Base-by-base conservation (phyloP, 306 rosid species). In the Glycine soja region DNA sequence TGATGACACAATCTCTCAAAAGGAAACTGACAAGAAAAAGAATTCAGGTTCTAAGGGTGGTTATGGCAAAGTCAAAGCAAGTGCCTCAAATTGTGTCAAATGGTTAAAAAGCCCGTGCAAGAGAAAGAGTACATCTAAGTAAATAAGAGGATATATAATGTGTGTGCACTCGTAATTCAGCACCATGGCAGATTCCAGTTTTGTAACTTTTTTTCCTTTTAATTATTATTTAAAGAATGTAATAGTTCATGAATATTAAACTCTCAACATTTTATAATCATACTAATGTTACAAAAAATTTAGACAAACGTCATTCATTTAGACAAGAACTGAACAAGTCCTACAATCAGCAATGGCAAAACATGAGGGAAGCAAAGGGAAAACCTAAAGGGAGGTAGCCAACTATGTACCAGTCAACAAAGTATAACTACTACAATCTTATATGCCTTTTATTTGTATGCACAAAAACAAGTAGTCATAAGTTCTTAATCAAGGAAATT, bases 61-160 rank as follows among this genome's bases (percentile, higher is more conserved):
- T 66, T 75, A 90, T 5, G 57, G 81, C 53, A 95, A 84, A 88
- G 96, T 90, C 13, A 84, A 79, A 79, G 81, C 81, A 84, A 47
- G 77, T 67, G 87, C 94, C 8, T 78, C 92, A 16, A 90, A 81
- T 65, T 91, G 96, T 82, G 82, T 92, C 69, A 92, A 93, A 80
- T 92, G 97, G 99, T 84, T 95, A 83, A 95, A 89, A 84, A 88
- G 84, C 14, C 87, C 87, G n/a, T 89, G 96, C 85, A 91, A 90
- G 82, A 90, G 86, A 79, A 89, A 88, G 80, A 79, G 42, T 24
- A 10, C 90, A 78, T 34, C 91, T 36, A 84, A 85, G 70, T 80
- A 52, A 80, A 46, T 70, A 2, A 51, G 7, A 74, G 10, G 10
- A 30, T 19, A 47, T 8, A 70, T 3, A 1, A 1, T 1, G 2